Base-by-base conservation (phyloP, 768 basidiomycete species). In the Calocera viscosa region DNA sequence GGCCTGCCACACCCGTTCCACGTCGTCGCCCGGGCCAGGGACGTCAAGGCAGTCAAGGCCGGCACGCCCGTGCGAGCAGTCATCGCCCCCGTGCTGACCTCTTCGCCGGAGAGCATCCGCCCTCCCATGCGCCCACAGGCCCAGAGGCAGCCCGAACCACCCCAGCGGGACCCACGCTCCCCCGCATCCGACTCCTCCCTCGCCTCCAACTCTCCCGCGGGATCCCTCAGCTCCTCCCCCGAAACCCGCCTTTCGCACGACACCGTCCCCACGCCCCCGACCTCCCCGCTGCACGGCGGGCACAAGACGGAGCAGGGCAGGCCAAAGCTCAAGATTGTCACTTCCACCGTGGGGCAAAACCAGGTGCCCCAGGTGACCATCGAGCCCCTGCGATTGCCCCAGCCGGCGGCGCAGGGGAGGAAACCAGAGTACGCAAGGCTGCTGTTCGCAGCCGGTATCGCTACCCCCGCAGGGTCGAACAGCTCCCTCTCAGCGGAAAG, bases 171-270 rank as follows among this genome's bases (percentile, higher is more conserved):
- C 14, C 11, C 7, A 30, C 7, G 5, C 30, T 60, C 53, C 53
- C 26, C 53, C 11, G 14, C 53, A 2, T 28, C 53, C 10, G 26
- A 22, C 53, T 28, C 53, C 53, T 26, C 53, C 8, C 30, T 32
- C 30, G 14, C 14, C 53, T 60, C 53, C 26, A 12, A 12, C 26
- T 60, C 53, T 19, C 24, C 53, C 2, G 16, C 26, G 2, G 22
- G 30, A 12, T 8, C 5, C 30, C 14, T 22, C 53, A 32, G 30
- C 30, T 60, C 53, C 14, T 60, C 53, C 53, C 53, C 53, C 5
- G 53, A 60, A 60, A 60, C 53, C 5, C 53, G 53, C 11, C 53
- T 60, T 26, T 60, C 53, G 53, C 53, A 60, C 53, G 30, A 16
- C 2, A 16, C 14, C 30, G 30, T 60, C 22, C 53, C 53, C 30